Base-by-base conservation (phyloP, 2,329 filamentous ascomycete species). In the Massarina eburnea region DNA sequence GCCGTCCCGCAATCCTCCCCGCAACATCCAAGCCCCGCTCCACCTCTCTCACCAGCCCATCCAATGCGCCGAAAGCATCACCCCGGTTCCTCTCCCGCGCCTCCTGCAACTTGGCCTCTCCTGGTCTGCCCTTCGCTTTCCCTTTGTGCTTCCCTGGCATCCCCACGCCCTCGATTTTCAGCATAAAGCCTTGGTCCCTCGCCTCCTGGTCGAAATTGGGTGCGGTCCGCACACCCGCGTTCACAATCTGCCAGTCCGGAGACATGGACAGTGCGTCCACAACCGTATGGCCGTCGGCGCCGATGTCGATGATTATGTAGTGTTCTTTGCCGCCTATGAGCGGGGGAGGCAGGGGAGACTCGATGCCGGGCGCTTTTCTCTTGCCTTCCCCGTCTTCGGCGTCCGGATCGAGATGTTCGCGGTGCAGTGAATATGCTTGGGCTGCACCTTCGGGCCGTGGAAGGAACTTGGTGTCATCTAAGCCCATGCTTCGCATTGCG, bases 201-300 rank as follows among this genome's bases (percentile, higher is more conserved):
- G 54, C 59, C 52, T 61, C 73, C 34, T 75, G 76, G 34, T 81
- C 80, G 64, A 83, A 87, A 2, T 81, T 85, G 1, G 85, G 85
- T 14, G 85, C 85, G 8, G 76, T 74, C 7, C 73, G 72, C 8
- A 87, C 70, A 8, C 71, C 71, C 0, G 79, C 78, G 14, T 72
- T 71, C 26, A 82, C 71, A 12, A 86, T 76, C 58, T 86, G 83
- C 85, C 92, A 97, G 39, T 86, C 81, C 0, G 84, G 74, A 8
- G 83, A 87, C 10, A 96, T 73, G 51, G 86, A 91, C 33, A 86
- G 83, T 1, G 88, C 86, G 45, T 82, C 83, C 0, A 80, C 74
- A 1, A 97, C 81, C 1, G 71, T 74, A 19, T 71, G 71, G 1
- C 75, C 75, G 30, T 75, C 70, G 2, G 58, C 48, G 5, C 57